phyloP scores from a whole-genome alignment of 139 green algal genomes.

The Chara braunii region DNA sequence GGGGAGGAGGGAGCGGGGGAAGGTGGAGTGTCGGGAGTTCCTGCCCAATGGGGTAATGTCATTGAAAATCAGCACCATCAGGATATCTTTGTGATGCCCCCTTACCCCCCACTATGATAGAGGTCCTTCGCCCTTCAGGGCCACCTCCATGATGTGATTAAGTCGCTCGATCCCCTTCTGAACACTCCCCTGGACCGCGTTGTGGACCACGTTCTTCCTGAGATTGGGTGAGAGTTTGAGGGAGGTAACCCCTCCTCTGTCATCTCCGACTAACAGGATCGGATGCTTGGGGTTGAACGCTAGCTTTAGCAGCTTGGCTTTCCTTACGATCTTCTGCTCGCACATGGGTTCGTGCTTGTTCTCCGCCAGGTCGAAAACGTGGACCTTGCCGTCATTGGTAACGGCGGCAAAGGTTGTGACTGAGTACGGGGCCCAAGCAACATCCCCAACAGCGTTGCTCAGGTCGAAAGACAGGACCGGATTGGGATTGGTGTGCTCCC shows the following conservation, averaged over 20 bases:
- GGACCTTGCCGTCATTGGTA: conserved; percentile 62
- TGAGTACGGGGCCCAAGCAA: conserved; percentile 79
- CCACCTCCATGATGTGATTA: conserved; percentile 59
- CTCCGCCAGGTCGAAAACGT: conserved; percentile 77
- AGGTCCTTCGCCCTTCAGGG: conserved; percentile 50
- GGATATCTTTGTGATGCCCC: no score
- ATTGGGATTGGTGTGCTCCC: conserved; percentile 39
- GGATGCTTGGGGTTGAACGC: conserved; percentile 79
- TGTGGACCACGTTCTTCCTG: conserved; percentile 40
- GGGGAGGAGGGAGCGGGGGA: no score
- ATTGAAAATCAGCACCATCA: no score
- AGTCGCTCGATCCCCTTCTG: conserved; percentile 53
- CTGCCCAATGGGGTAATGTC: no score
- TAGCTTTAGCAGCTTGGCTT: conserved; percentile 74
- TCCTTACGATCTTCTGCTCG: conserved; percentile 74
- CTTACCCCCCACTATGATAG: no score
- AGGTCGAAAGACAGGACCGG: conserved; percentile 62
- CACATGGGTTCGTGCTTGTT: conserved; percentile 75
- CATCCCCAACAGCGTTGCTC: conserved; percentile 65
- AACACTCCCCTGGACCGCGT: conserved; percentile 39
- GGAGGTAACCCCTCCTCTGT: conserved; percentile 64
- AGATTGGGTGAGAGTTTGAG: conserved; percentile 92
- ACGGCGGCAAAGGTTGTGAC: conserved; percentile 77
- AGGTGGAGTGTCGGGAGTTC: no score
- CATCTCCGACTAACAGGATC: conserved; percentile 80